Evolutionary conservation across 225 moss, liverwort and hornwort species (phyloP).

Genomic region (Antitrichia curtipendula): DNA sequence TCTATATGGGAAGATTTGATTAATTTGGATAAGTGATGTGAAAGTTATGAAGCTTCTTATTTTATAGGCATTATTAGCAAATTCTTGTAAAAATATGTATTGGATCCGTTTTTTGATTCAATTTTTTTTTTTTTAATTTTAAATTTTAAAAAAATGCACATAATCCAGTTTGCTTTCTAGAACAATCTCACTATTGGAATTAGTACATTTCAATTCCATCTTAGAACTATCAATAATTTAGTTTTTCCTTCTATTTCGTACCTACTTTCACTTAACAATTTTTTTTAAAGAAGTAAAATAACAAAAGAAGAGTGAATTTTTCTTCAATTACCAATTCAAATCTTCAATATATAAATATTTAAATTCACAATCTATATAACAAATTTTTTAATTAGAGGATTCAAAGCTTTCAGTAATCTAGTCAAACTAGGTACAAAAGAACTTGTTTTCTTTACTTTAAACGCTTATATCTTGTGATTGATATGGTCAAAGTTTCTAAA

Average conservation of each 20-base stretch:
- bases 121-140: too few species aligned
- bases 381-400: neutral
- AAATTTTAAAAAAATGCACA: neutral
- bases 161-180: neutral
- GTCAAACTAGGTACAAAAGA: neutral
- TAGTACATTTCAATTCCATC: neutral
- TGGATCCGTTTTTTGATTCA: neutral
- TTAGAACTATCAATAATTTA: neutral
- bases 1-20: neutral
- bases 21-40: neutral
- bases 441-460: rapidly evolving
- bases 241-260: neutral
- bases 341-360: too few species aligned
- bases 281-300: too few species aligned
- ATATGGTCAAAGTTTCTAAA: neutral
- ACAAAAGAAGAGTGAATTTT: too few species aligned
- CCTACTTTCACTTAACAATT: neutral
- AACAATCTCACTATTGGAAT: neutral
- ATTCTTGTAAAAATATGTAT: neutral
- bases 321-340: too few species aligned
- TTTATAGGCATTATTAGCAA: neutral
- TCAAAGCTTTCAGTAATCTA: neutral
- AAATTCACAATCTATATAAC: neutral
- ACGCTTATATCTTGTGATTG: neutral
- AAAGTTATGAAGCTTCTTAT: neutral